phyloP scores from a whole-genome alignment of 1,284 basidiomycete species.

The Austroboletus niveus region DNA sequence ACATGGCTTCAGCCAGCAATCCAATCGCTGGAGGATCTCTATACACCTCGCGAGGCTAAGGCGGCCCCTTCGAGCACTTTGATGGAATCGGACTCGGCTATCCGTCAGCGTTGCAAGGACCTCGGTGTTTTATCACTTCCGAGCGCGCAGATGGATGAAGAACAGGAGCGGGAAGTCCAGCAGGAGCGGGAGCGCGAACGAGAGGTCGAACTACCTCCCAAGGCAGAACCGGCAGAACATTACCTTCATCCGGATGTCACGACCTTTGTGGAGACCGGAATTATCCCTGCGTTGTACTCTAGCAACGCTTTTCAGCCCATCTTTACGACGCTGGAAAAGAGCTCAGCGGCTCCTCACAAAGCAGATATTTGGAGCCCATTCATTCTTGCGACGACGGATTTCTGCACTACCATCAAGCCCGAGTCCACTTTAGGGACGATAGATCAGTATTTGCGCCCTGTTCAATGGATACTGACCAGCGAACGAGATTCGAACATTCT shows the following conservation, averaged over 20 bases:
- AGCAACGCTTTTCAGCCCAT: neutral
- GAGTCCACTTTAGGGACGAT: neutral
- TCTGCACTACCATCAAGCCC: too few relatives aligned
- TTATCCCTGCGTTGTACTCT: neutral
- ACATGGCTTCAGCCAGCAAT: slow-evolving; percentile 39
- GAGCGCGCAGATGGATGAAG: neutral
- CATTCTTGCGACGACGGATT: slow-evolving; percentile 8
- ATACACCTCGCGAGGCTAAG: neutral
- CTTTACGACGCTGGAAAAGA: slow-evolving; percentile 5
- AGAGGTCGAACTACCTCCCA: neutral
- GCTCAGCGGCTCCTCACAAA: neutral
- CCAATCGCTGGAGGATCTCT: slow-evolving; percentile 1
- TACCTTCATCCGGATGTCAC: slow-evolving; percentile 13
- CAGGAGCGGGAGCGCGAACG: neutral
- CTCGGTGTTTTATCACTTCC: neutral
- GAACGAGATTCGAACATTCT: slow-evolving; percentile 8
- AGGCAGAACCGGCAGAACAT: slow-evolving; percentile 10
- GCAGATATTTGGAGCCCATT: slow-evolving; percentile 10
- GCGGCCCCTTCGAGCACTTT: neutral
- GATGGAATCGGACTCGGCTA: neutral
- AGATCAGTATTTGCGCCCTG: slow-evolving; percentile 37
- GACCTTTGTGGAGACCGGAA: slow-evolving; percentile 21
- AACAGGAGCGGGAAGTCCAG: neutral
- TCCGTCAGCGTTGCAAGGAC: neutral
- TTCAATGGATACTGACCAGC: slow-evolving; percentile 40